Conservation (phyloP, 257 asterid genomes). For the Nyctanthes arbortristis region DNA sequence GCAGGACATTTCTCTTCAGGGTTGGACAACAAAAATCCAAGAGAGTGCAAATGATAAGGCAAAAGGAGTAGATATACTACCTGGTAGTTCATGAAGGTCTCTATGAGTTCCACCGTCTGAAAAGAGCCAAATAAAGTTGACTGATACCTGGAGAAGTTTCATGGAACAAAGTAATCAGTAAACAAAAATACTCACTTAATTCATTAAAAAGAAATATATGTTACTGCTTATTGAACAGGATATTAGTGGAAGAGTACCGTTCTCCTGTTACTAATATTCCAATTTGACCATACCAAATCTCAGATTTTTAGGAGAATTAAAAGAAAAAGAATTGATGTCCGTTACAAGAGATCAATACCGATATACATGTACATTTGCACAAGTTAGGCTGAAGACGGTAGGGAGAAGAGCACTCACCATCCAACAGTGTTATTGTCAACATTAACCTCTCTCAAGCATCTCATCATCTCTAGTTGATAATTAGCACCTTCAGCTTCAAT, state of each 20-base stretch:
- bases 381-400: background rate
- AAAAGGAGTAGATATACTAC: constrained; percentile 28
- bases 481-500: constrained; percentile 96
- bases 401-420: constrained; percentile 49
- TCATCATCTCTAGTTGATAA: constrained; percentile 99
- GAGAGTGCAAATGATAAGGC: background rate
- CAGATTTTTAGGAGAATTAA: background rate
- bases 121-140: constrained; percentile 89
- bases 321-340: background rate
- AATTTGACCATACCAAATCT: no score
- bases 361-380: background rate
- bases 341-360: background rate
- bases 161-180: constrained; percentile 7
- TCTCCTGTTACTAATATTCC: no score
- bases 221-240: background rate
- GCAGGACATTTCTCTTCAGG: background rate
- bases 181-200: background rate
- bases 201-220: background rate
- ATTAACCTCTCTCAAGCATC: constrained; percentile 97
- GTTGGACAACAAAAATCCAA: constrained; percentile 4
- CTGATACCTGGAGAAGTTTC: constrained; percentile 65
- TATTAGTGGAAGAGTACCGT: no score
- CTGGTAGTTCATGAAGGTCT: constrained; percentile 99
- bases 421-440: constrained; percentile 99
- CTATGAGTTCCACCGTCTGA: constrained; percentile 91